A percentile compares a stretch with the other conserved stretches of the same genome.
These are phyloP conservation scores for Pythium aquatile DNA, from an alignment of 352 stramenopile species.

Conservation along the genomic window DNA sequence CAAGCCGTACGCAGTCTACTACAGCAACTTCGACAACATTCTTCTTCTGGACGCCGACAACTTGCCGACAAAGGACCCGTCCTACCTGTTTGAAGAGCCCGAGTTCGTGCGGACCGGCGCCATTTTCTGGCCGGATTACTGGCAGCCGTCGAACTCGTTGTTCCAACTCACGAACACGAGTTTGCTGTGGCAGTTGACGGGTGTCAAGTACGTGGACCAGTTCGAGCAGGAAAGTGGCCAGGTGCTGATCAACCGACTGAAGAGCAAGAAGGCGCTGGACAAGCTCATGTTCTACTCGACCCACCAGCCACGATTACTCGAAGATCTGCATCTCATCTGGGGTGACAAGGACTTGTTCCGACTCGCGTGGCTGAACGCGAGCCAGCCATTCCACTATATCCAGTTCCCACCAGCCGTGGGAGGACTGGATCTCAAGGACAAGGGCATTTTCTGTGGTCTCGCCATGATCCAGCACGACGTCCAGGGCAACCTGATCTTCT, in stretches of 20 bases:
- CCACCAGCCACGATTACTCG: slow-evolving; percentile 61
- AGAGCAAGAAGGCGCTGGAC: slow-evolving; percentile 70
- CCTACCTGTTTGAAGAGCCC: slow-evolving; percentile 79
- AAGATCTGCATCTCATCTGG: slow-evolving; percentile 80
- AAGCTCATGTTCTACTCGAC: slow-evolving; percentile 88
- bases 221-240: slow-evolving; percentile 88
- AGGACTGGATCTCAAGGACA: slow-evolving; percentile 69
- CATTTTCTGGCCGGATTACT: slow-evolving; percentile 87
- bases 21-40: slow-evolving; percentile 84
- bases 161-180: slow-evolving; percentile 77
- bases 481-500: slow-evolving; percentile 81
- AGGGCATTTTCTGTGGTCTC: slow-evolving; percentile 78
- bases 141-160: slow-evolving; percentile 77
- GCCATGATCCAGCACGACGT: slow-evolving; percentile 88
- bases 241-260: slow-evolving; percentile 79
- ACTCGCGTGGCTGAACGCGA: slow-evolving; percentile 76
- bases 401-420: slow-evolving; percentile 65
- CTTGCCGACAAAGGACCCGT: slow-evolving; percentile 73
- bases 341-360: slow-evolving; percentile 88
- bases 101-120: slow-evolving; percentile 73
- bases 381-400: slow-evolving; percentile 79
- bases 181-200: slow-evolving; percentile 75
- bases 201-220: slow-evolving; percentile 71
- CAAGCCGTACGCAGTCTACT: slow-evolving; percentile 85
- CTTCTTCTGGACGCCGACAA: slow-evolving; percentile 85